phyloP scores from a whole-genome alignment of 2,329 filamentous ascomycete genomes.

The Sporothrix curviconia region DNA sequence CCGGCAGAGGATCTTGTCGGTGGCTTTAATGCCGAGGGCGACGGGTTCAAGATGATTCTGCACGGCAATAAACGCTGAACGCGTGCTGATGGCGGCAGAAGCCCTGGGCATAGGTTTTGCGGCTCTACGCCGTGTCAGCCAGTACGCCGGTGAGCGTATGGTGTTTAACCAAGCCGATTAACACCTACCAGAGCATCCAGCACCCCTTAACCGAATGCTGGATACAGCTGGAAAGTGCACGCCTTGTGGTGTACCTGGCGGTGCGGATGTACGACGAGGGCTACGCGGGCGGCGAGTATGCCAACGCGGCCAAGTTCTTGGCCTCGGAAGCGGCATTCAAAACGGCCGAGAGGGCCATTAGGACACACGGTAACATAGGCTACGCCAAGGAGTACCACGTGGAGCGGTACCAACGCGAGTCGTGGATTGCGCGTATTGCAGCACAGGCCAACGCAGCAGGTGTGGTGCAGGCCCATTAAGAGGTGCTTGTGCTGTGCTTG shows the following conservation, averaged over 20 bases:
- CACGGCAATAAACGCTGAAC: conserved; percentile 76
- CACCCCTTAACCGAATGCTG: conserved; percentile 61
- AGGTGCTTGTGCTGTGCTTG: no score
- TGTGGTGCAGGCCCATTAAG: conserved; percentile 63
- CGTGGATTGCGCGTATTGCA: conserved; percentile 66
- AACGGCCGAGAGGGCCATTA: conserved; percentile 54
- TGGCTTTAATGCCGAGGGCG: conserved; percentile 45
- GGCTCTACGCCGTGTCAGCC: conserved; percentile 53
- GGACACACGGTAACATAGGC: conserved; percentile 58
- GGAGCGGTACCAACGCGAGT: conserved; percentile 58
- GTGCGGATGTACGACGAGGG: conserved; percentile 51
- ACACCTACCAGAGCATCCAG: conserved; percentile 58
- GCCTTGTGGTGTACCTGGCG: conserved; percentile 59
- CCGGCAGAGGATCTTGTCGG: conserved; percentile 62
- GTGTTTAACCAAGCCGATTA: conserved; percentile 60
- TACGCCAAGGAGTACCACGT: conserved; percentile 61
- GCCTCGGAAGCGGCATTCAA: conserved; percentile 58
- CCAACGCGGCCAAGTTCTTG: conserved; percentile 65
- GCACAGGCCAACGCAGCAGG: conserved; percentile 83
- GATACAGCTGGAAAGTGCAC: conserved; percentile 59
- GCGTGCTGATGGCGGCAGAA: conserved; percentile 70
- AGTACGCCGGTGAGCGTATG: conserved; percentile 59
- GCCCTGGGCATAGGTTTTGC: conserved; percentile 74
- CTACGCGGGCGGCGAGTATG: neutral
- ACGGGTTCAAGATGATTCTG: conserved; percentile 73